Percentiles rank a stretch among this genome's conserved stretches.
phyloP scores from a whole-genome alignment of 2,329 filamentous ascomycete genomes.

The Pseudogymnoascus sp. region DNA sequence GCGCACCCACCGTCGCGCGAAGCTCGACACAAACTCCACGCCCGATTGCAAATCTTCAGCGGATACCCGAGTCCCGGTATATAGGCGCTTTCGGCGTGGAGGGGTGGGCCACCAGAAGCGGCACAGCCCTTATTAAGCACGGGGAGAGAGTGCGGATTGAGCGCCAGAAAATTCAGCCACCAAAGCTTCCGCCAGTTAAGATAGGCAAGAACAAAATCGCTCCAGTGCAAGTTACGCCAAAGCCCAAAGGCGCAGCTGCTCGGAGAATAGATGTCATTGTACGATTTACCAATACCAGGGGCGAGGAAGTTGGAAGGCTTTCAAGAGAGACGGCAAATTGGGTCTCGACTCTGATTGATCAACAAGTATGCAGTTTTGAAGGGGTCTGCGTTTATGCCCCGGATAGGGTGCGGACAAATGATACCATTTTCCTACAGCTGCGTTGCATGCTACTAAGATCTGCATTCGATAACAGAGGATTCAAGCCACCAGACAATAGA shows the following conservation, averaged over 20 bases:
- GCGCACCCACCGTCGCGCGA: constrained; percentile 24
- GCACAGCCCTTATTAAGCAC: constrained; percentile 63
- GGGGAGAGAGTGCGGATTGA: constrained; percentile 82
- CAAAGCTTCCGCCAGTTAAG: constrained; percentile 38
- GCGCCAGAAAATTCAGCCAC: constrained; percentile 64
- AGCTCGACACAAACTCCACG: constrained; percentile 16
- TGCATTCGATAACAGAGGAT: constrained; percentile 59
- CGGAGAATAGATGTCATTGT: constrained; percentile 78
- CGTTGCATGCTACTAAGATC: constrained; percentile 64
- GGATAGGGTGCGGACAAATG: constrained; percentile 76
- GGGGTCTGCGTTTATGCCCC: constrained; percentile 83
- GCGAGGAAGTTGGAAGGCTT: constrained; percentile 77
- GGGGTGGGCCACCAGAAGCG: constrained; percentile 86
- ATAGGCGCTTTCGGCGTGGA: constrained; percentile 86
- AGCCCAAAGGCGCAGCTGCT: constrained; percentile 36
- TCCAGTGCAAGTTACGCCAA: constrained; percentile 20
- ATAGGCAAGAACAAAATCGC: constrained; percentile 32
- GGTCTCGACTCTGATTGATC: constrained; percentile 87
- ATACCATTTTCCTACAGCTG: constrained; percentile 88
- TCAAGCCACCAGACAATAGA: constrained; percentile 60
- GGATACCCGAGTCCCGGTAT: constrained; percentile 56
- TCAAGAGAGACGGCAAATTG: constrained; percentile 81
- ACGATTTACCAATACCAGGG: constrained; percentile 71
- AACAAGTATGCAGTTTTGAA: constrained; percentile 79
- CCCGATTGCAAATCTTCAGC: not conserved